Base-by-base conservation (phyloP, 2,329 filamentous ascomycete species). In the Trichoderma sp. region DNA sequence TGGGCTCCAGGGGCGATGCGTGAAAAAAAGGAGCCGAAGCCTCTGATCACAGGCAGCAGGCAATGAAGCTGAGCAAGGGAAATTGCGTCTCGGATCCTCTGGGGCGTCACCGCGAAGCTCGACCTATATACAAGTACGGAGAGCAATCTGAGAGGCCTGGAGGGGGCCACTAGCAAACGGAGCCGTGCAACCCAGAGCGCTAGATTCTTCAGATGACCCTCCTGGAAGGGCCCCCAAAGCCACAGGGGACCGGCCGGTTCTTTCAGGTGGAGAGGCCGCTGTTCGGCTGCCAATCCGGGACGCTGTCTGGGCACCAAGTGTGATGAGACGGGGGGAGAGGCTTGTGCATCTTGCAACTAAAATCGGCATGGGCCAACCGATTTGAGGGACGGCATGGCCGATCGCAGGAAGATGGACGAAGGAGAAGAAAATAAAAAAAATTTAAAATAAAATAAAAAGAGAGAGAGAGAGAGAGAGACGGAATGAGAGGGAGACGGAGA, bases 351-450 rank as follows among this genome's bases (percentile, higher is more conserved):
- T 56, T 54, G 45, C 15, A 45, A 45, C 50, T 54, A 64, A 27
- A 64, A 34, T 45, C 65, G 65, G 56, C 65, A 61, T 60, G 50
- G 52, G 10, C 65, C 65, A 67, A 48, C 65, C 65, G 65, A 65
- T 65, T 42, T 32, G 29, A 42, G 52, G 45, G 63, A 65, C 63
- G 52, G 63, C 63, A 65, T 57, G 63, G 52, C 63, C 63, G 63
- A 48, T 57, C 27, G n/a, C 27, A 56, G 17, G 53, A 35, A 12
- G 32, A 37, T 57, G 34, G 22, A 6, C 29, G 27, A 19, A 25
- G 6, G 53, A 63, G n/a, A n/a, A n/a, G n/a, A n/a, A n/a, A n/a
- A n/a, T n/a, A n/a, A n/a, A n/a, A n/a, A n/a, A n/a, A n/a, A n/a
- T n/a, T n/a, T n/a, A n/a, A n/a, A n/a, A n/a, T n/a, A n/a, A n/a